Percentiles rank a stretch among this genome's conserved stretches.
These are phyloP conservation scores for Helianthus tuberosus DNA, from an alignment of 129 eudicot genomes.

Conservation along the genomic window DNA sequence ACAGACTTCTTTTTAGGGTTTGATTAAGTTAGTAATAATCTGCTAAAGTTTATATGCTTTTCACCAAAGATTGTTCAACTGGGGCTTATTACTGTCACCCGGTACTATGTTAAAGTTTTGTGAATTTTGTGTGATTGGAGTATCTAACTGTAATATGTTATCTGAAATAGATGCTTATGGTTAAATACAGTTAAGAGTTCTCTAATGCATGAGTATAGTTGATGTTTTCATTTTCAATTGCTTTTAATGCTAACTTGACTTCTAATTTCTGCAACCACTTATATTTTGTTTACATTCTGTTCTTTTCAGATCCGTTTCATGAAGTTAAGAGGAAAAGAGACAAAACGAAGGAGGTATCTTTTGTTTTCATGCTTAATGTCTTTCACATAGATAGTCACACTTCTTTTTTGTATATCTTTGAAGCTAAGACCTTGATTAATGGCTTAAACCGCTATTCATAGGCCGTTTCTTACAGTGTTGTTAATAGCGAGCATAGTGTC, in stretches of 20 bases:
- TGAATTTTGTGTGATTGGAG: not conserved
- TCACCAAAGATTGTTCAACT: not conserved
- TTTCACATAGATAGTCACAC: not conserved
- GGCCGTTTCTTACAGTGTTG: not conserved
- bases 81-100: not conserved
- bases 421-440: slow-evolving; percentile 7
- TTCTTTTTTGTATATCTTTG: not conserved
- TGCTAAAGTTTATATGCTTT: not conserved
- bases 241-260: not conserved
- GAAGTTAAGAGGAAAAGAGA: slow-evolving; percentile 86
- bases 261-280: slow-evolving; percentile 10
- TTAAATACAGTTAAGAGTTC: not conserved
- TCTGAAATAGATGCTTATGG: not conserved
- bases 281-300: slow-evolving; percentile 2
- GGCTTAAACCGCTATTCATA: not conserved
- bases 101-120: not conserved
- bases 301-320: slow-evolving; percentile 69
- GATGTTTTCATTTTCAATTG: not conserved
- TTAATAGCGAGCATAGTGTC: too few relatives aligned
- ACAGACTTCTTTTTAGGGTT: not conserved
- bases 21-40: not conserved
- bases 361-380: not conserved
- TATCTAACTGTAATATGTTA: not conserved
- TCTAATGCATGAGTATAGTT: not conserved
- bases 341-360: slow-evolving; percentile 67